phyloP scores from a whole-genome alignment of 2,329 filamentous ascomycete species.

The Falciphora oryzae region DNA sequence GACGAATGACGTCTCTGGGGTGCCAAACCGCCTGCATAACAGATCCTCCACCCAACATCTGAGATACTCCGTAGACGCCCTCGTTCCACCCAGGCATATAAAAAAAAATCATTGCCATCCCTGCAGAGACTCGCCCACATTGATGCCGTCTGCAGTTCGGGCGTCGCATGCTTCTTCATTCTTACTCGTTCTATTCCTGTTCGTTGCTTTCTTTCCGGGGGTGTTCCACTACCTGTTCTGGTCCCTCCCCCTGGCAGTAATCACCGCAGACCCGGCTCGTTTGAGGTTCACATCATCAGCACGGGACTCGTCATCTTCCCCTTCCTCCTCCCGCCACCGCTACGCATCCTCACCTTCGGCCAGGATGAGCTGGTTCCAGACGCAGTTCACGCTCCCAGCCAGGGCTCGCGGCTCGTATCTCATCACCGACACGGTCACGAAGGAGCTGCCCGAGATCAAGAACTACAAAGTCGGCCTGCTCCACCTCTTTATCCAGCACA shows the following conservation, averaged over 20 bases:
- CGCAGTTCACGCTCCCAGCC: conserved; percentile 72
- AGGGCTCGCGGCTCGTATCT: conserved; percentile 81
- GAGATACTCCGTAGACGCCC: neutral
- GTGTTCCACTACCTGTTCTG: conserved; percentile 45
- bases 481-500: conserved; percentile 93
- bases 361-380: conserved; percentile 74
- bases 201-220: conserved; percentile 46
- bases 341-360: conserved; percentile 29
- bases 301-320: conserved; percentile 14
- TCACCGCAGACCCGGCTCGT: conserved; percentile 19
- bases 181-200: conserved; percentile 40
- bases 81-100: neutral
- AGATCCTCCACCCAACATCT: neutral
- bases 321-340: conserved; percentile 12
- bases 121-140: neutral
- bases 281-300: neutral
- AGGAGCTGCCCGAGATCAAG: conserved; percentile 70
- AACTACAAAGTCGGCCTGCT: conserved; percentile 81
- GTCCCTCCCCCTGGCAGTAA: conserved; percentile 39
- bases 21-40: neutral
- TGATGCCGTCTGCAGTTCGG: conserved; percentile 34
- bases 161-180: conserved; percentile 17
- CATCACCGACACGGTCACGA: conserved; percentile 69
- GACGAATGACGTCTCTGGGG: neutral
- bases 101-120: neutral